Conservation (phyloP, 2,329 filamentous ascomycete genomes). For the Fusarium sp. region DNA sequence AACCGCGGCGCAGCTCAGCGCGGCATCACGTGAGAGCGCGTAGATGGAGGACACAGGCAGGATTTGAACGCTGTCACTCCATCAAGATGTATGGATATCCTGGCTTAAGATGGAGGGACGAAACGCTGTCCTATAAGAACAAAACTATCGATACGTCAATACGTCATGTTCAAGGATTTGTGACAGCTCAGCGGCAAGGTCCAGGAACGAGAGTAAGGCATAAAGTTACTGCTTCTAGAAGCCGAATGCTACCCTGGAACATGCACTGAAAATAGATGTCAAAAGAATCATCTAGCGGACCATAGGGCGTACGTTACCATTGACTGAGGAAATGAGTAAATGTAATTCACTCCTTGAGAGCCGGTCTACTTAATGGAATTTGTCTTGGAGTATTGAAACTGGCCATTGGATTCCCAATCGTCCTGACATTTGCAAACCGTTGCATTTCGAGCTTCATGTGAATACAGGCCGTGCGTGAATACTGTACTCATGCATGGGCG, state of each 20-base stretch:
- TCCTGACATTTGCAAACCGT: rapidly evolving
- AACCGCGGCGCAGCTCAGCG: not conserved
- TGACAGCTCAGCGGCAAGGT: not conserved
- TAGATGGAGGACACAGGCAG: not conserved
- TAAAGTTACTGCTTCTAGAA: not conserved
- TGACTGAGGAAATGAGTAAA: not conserved
- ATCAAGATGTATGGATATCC: not conserved
- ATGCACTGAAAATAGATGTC: not conserved
- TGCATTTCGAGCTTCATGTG: not conserved
- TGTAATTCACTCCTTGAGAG: not conserved
- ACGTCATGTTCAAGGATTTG: not conserved
- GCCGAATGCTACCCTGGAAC: not conserved
- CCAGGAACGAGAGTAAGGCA: not conserved
- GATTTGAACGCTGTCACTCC: not conserved
- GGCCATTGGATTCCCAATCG: rapidly evolving
- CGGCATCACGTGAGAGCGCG: slow-evolving; percentile 33
- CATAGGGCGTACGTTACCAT: not conserved
- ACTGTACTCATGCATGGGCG: slow-evolving; percentile 5
- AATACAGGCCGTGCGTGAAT: slow-evolving; percentile 7
- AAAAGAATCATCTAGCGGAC: not conserved
- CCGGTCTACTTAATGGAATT: no score
- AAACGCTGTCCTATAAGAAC: not conserved
- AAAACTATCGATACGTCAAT: slow-evolving; percentile 6
- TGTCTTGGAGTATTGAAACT: not conserved
- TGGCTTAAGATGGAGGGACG: not conserved